These are phyloP conservation scores for Pestalotiopsis sp. DNA, from an alignment of 2,329 filamentous ascomycete species.

Conservation along the genomic window DNA sequence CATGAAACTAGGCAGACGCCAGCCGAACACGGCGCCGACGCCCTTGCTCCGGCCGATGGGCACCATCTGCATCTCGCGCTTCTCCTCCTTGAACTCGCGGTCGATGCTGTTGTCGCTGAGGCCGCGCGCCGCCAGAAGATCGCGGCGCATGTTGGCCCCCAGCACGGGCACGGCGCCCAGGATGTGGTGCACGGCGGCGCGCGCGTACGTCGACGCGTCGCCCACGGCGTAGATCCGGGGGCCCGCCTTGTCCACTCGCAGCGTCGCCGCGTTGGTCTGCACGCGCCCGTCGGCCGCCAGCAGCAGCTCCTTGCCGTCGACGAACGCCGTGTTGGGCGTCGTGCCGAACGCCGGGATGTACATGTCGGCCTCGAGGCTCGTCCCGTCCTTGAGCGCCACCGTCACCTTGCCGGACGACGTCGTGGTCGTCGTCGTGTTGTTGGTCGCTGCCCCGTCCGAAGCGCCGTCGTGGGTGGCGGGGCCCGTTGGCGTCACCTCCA, in stretches of 20 bases:
- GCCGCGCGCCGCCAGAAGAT: conserved; percentile 41
- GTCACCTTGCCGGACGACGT: conserved; percentile 29
- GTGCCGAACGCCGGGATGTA: conserved; percentile 50
- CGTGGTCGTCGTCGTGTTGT: conserved; percentile 21
- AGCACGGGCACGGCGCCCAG: conserved; percentile 43
- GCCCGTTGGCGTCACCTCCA: conserved; percentile 28
- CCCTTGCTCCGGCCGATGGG: conserved; percentile 47
- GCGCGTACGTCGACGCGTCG: conserved; percentile 42
- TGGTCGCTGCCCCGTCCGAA: neutral
- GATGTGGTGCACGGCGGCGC: conserved; percentile 45
- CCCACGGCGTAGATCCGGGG: conserved; percentile 48
- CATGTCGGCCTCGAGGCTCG: conserved; percentile 42
- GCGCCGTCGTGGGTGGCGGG: conserved; percentile 28
- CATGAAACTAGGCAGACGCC: conserved; percentile 42
- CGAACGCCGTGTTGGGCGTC: conserved; percentile 42
- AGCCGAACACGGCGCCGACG: conserved; percentile 47
- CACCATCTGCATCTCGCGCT: conserved; percentile 47
- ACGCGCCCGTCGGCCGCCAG: conserved; percentile 39
- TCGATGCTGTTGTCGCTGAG: conserved; percentile 15
- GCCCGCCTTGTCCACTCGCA: conserved; percentile 36
- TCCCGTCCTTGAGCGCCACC: conserved; percentile 41
- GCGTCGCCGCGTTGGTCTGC: conserved; percentile 35
- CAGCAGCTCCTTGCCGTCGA: conserved; percentile 27
- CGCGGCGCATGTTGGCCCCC: conserved; percentile 49
- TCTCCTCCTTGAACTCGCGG: conserved; percentile 45